Percentiles rank a stretch among this genome's conserved stretches.
phyloP scores from a whole-genome alignment of 208 protist species.

The Trypanosoma grayi region DNA sequence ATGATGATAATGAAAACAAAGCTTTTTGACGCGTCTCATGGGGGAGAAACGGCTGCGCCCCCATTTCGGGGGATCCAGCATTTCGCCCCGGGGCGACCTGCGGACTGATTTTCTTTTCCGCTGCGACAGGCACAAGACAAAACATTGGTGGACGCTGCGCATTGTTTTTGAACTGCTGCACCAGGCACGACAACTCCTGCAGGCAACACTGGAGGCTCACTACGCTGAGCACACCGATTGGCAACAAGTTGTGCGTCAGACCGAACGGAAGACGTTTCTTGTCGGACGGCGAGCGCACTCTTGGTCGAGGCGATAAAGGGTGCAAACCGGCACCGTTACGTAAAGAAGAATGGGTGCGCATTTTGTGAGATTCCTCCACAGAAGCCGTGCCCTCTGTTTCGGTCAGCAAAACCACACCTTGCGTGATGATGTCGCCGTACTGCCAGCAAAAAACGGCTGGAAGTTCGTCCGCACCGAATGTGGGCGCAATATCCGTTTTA shows the following conservation, averaged over 20 bases:
- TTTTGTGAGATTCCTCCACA: not conserved
- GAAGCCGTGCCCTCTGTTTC: not conserved
- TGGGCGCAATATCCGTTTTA: not conserved
- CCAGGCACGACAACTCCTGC: not conserved
- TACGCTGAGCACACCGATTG: conserved; percentile 39
- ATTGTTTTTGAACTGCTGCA: not conserved
- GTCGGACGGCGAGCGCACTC: not conserved
- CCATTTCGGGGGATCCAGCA: too few species aligned
- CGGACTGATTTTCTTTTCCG: conserved; percentile 4
- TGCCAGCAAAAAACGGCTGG: conserved; percentile 46
- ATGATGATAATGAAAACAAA: not conserved
- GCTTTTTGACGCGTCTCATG: not conserved
- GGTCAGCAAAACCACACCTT: conserved; percentile 34
- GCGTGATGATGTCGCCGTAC: conserved; percentile 39
- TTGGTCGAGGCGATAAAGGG: not conserved
- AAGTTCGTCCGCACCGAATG: conserved; percentile 11
- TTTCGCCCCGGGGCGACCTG: too few species aligned
- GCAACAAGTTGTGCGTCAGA: conserved; percentile 11
- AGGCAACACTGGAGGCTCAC: conserved; percentile 1
- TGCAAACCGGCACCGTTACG: not conserved
- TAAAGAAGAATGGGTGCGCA: not conserved
- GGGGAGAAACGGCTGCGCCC: not conserved
- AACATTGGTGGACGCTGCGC: conserved; percentile 3
- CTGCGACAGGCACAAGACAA: not conserved
- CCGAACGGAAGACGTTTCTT: not conserved